Base-by-base conservation (phyloP, 768 basidiomycete species). In the Trametes maxima region DNA sequence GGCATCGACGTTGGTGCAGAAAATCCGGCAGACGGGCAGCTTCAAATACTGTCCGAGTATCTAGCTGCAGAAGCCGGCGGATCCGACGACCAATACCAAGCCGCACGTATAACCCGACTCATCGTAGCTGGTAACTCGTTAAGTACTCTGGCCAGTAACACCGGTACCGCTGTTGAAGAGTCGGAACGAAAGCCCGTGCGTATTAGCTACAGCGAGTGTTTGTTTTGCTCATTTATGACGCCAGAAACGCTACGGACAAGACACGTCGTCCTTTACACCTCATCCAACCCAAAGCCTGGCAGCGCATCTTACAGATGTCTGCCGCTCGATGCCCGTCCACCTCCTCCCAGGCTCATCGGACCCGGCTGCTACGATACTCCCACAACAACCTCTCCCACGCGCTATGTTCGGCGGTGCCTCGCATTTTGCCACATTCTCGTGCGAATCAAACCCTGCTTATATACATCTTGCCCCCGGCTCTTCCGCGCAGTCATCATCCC, bases 121-220 rank as follows among this genome's bases (percentile, higher is more conserved):
- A 85, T 99, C 40, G 81, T 99, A 40, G 92, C 92, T 2, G 97
- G 97, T 5, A 92, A 98, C 74, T 95, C 94, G 2, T 72, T 98
- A 7, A 84, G 83, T 13, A 80, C 87, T 0, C 72, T 82, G 4
- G 63, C 65, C 68, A 73, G 12, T 72, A 74, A 77, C 40, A 67
- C 73, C 33, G 65, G 57, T 24, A 35, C 61, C 16, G 69, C 21
- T 7, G 49, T 66, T n/a, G 73, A 67, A 40, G 74, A 77, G 28
- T 57, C 66, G 7, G 84, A 83, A 49, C 82, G 78, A 64, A 89
- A 85, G 77, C 64, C 80, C 54, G 89, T 90, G 68, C 67, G 86
- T 74, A 10, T 46, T 13, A 16, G 6, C 16, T 8, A 17, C 22
- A n/a, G 35, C 35, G 37, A 10, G 24, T 47, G 14, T 46, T 50